Evolutionary conservation across 139 green algal genomes (phyloP), one percentile per base, ranked within the genome.

Genomic region (Dunaliella sp.): DNA sequence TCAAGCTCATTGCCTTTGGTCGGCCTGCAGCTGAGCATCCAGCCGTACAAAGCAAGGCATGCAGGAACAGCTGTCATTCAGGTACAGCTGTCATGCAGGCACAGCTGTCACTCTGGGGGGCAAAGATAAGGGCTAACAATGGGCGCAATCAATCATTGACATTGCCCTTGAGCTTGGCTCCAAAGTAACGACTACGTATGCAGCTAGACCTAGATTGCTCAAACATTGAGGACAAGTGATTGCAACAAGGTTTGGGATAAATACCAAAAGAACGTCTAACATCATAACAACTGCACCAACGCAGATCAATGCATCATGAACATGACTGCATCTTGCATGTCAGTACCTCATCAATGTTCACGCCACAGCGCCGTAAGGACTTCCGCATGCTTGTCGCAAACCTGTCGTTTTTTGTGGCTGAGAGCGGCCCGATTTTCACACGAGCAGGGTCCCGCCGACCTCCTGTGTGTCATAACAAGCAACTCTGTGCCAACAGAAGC

Each of bases 371-470:
- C 2, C 84, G 77, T 25, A 87, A 48, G 0, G 36, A 31, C 77
- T 87, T 87, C 48, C 38, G 85, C 12, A 92, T 36, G 80, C 85
- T 85, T 25, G 89, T 84, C 32, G 90, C 92, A 80, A 94, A 90
- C 1, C 83, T 32, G 83, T 94, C 92, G 36, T 89, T 88, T 74
- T 86, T 86, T 0, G 90, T 93, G 0, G 89, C 31, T 1, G 77
- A 85, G 26, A 93, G 74, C 58, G 93, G 90, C 0, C 83, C 89
- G 1, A 93, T 36, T 0, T 36, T 81, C 12, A 93, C 84, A 25
- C 87, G 81, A 0, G 38, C 35, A 1, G 92, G 85, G 80, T 95
- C 90, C 34, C 92, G 37, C 0, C 90, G 88, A 0, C 81, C 81
- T 1, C 81, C 81, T 79, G 90, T n/a, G n/a, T n/a, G n/a, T n/a